Conservation (phyloP, 768 basidiomycete genomes). For the Plicaturopsis crispa region DNA sequence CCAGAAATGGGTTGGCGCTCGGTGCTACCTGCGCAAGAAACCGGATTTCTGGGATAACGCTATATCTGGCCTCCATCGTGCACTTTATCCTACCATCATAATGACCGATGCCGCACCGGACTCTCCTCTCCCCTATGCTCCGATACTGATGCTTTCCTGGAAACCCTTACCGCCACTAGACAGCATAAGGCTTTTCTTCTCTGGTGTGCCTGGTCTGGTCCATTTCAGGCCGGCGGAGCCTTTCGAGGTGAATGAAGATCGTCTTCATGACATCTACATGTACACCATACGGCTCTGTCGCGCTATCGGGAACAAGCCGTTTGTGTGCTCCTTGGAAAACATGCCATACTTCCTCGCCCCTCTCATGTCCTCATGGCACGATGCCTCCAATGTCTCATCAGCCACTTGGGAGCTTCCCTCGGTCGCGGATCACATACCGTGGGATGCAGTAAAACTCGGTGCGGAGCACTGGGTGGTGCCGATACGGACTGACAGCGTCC, state of each 20-base stretch:
- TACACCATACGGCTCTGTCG: constrained; percentile 64
- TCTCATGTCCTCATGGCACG: constrained; percentile 33
- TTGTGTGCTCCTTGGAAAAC: constrained; percentile 43
- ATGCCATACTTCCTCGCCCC: constrained; percentile 68
- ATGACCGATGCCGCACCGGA: constrained; percentile 22
- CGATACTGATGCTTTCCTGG: constrained; percentile 61
- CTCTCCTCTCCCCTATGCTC: constrained; percentile 33
- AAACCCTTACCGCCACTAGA: constrained; percentile 53
- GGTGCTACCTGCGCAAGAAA: constrained; percentile 46
- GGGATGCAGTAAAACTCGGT: constrained; percentile 51
- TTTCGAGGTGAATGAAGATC: constrained; percentile 38
- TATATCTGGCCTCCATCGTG: constrained; percentile 15
- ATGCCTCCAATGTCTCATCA: constrained; percentile 14
- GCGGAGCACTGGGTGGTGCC: constrained; percentile 44
- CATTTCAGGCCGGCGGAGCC: constrained; percentile 39
- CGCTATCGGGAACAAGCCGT: constrained; percentile 59
- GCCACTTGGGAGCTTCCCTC: constrained; percentile 21
- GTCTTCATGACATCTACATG: constrained; percentile 38
- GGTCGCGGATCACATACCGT: constrained; percentile 45
- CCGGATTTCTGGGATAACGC: constrained; percentile 65
- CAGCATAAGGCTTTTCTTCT: constrained; percentile 53
- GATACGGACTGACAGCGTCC: constrained; percentile 30
- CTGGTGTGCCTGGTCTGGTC: constrained; percentile 35
- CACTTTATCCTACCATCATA: constrained; percentile 55
- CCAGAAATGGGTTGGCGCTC: constrained; percentile 31